Percentiles rank a stretch among this genome's conserved stretches.
phyloP scores from a whole-genome alignment of 2,329 filamentous ascomycete species.

The Taxawa tesnikishii region DNA sequence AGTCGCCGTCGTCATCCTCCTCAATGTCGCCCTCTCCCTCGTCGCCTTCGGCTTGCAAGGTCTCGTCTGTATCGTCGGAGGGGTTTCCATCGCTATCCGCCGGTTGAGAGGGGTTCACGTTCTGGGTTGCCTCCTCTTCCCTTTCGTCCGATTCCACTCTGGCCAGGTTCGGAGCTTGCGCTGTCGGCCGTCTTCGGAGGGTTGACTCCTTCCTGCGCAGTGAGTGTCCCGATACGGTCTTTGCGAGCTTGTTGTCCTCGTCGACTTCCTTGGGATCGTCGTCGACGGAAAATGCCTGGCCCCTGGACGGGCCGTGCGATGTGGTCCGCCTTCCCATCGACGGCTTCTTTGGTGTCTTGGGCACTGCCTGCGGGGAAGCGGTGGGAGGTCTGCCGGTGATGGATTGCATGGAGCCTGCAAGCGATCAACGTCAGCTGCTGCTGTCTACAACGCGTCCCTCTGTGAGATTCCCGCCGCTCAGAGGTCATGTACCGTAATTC shows the following conservation, averaged over 20 bases:
- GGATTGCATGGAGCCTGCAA: background rate
- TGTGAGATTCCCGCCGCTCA: background rate
- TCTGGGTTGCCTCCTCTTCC: conserved; percentile 23
- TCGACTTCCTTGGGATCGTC: conserved; percentile 75
- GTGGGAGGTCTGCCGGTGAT: background rate
- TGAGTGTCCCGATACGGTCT: conserved; percentile 16
- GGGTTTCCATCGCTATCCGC: background rate
- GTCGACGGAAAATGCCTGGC: conserved; percentile 81
- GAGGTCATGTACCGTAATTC: background rate
- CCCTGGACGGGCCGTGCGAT: conserved; percentile 61
- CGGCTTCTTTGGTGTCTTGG: conserved; percentile 52
- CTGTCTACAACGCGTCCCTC: background rate
- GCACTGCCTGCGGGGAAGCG: background rate
- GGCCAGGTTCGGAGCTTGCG: conserved; percentile 32
- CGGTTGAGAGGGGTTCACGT: background rate
- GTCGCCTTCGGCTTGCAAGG: conserved; percentile 26
- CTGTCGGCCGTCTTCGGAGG: conserved; percentile 34
- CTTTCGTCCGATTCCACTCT: conserved; percentile 37
- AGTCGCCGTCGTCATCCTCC: conserved; percentile 55
- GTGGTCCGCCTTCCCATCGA: conserved; percentile 65
- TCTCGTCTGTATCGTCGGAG: conserved; percentile 27
- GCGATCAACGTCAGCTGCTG: background rate
- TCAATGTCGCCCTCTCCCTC: conserved; percentile 25
- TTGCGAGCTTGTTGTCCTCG: conserved; percentile 44
- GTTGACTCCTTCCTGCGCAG: conserved; percentile 39